Evolutionary conservation across 345 rosid genomes (phyloP), one percentile per base, ranked within the genome.

Genomic region (Firmiana major): DNA sequence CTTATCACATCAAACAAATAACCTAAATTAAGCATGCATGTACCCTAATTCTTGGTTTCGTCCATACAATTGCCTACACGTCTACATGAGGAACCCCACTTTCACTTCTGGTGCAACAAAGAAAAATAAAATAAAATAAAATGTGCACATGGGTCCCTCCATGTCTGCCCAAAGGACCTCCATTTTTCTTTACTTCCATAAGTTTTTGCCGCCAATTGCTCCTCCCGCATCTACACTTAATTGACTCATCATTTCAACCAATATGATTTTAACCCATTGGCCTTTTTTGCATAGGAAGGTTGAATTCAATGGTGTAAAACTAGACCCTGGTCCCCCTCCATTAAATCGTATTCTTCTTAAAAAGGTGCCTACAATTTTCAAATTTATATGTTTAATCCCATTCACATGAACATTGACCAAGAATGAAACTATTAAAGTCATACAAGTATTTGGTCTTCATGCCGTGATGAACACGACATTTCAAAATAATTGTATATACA

Each of bases 61-160:
- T 21, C 71, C 71, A 66, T 21, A 66, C 31, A 42, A 45, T 40
- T 66, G 71, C 36, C 40, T 24, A 24, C 38, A 68, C 21, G 49
- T 16, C 74, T 70, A 49, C 26, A 49, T 49, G 58, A n/a, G n/a
- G n/a, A 70, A 49, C 59, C 74, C 26, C 59, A 67, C 72, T 67
- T 45, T 22, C 72, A 4, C 74, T 26, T 49, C 55, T 24, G n/a
- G n/a, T n/a, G n/a, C n/a, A n/a, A n/a, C 7, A 68, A 15, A 5
- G 12, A 21, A 24, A 15, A 6, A 1, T 0, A 15, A 15, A 49
- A 49, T 9, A 8, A 28, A 26, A 60, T 60, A n/a, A 57, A 31
- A 2, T 31, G 34, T 31, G 21, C 73, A 46, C 3, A 24, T 46
- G 31, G 73, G 71, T 42, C 71, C 71, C 53, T 43, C 19, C 53